Evolutionary conservation across 352 stramenopile genomes (phyloP), one percentile per base, ranked within the genome.

Genomic region (Globisporangium spinosum): DNA sequence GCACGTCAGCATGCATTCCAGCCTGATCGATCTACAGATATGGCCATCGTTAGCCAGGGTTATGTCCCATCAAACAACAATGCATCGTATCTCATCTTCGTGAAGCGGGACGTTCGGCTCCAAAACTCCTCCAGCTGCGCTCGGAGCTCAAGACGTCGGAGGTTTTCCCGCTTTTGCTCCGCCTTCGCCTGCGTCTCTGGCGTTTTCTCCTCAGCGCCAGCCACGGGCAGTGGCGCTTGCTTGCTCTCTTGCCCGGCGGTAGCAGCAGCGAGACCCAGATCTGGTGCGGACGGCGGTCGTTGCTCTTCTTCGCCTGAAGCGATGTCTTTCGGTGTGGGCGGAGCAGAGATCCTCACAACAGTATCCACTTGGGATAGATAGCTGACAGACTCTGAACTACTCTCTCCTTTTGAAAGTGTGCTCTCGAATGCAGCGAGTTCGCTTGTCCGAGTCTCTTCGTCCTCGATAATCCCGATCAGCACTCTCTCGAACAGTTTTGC

Each of bases 401-500:
- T 57, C n/a, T 71, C 67, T 27, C 6, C 38, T 17, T 49, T 59
- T 17, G 58, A 55, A 10, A 61, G 15, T 1, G n/a, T 13, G 22
- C 32, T 56, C 38, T 68, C 67, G n/a, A 72, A 63, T 2, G 40
- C 67, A 35, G 60, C 34, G 13, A 65, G 54, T 43, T 63, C 60
- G 32, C 27, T 43, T 25, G 54, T 51, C 12, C 67, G 51, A 15
- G 45, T 9, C 9, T 72, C 67, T 15, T 72, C 67, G 22, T 64
- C 62, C 57, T 55, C 53, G 59, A 69, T 65, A 58, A 40, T 60
- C 6, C 32, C 59, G 58, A 79, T 49, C 60, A 75, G 27, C 17
- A 67, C 40, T 32, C 77, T 82, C 56, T 90, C 82, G 4, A 90
- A 68, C 9, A 88, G 69, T 27, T 85, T 89, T 9, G 76, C 76